Conservation (phyloP, 129 eudicot genomes). For the Flaveria sonorensis region DNA sequence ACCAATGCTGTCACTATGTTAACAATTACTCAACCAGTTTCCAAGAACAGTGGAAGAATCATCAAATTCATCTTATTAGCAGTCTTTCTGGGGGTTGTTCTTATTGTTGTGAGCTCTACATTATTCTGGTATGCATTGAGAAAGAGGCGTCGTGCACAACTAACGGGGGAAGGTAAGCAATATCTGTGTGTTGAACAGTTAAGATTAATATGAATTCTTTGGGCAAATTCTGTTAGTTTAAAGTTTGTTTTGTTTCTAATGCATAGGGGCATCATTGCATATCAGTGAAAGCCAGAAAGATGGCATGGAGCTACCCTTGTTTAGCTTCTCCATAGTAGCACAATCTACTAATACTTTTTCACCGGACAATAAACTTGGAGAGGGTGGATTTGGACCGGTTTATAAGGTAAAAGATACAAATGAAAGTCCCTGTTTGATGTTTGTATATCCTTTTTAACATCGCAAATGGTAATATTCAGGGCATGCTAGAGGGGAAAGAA, state of each 20-base stretch:
- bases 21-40: not conserved
- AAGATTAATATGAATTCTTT: not conserved
- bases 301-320: constrained; percentile 34
- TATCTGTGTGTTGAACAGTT: not conserved
- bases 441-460: not conserved
- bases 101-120: constrained; percentile 24
- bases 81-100: constrained; percentile 25
- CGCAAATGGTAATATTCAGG: not conserved
- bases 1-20: not conserved
- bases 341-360: constrained; percentile 28
- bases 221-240: not conserved
- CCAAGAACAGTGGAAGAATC: constrained; percentile 9
- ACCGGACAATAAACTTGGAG: constrained; percentile 33
- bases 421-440: not conserved
- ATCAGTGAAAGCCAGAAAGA: constrained; percentile 12
- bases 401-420: constrained; percentile 32
- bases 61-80: constrained; percentile 19
- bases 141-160: constrained; percentile 23
- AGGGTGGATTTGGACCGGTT: constrained; percentile 44
- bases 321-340: constrained; percentile 30
- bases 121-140: constrained; percentile 20
- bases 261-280: not conserved
- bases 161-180: constrained; percentile 28
- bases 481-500: constrained; percentile 5
- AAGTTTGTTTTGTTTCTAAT: not conserved